Evolutionary conservation across 495 filamentous ascomycete species (phyloP).

Genomic region (Penicillium dipodomyicola): DNA sequence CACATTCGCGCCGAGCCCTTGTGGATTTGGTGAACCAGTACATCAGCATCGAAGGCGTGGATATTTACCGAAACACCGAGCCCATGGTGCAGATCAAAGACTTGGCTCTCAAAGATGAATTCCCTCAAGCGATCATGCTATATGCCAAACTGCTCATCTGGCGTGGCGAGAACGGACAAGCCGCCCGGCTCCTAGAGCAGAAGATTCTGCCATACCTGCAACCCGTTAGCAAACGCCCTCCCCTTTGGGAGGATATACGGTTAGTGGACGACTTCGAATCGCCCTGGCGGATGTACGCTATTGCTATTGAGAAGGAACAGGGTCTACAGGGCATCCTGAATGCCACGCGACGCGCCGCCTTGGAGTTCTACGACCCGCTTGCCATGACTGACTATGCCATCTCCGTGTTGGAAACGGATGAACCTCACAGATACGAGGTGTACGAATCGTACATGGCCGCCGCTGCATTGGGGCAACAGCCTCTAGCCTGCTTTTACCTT

Average conservation of each 20-base stretch:
- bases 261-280: constrained; percentile 10
- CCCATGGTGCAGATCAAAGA: constrained; percentile 21
- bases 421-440: constrained; percentile 14
- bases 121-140: constrained; percentile 33
- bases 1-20: constrained; percentile 18
- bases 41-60: constrained; percentile 12
- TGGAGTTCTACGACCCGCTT: constrained; percentile 33
- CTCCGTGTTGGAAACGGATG: constrained; percentile 21
- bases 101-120: constrained; percentile 22
- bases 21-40: not conserved
- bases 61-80: constrained; percentile 11
- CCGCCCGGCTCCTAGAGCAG: constrained; percentile 24
- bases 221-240: constrained; percentile 9
- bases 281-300: constrained; percentile 30
- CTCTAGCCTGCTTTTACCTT: constrained; percentile 32
- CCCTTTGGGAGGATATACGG: constrained; percentile 14
- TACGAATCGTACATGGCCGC: constrained; percentile 42
- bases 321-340: constrained; percentile 11
- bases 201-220: constrained; percentile 24
- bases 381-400: constrained; percentile 31
- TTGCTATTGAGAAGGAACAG: constrained; percentile 18
- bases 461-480: constrained; percentile 31
- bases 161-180: constrained; percentile 23
- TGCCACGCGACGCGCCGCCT: constrained; percentile 24
- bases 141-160: constrained; percentile 30